Base-by-base conservation (phyloP, 2,329 filamentous ascomycete species). In the Pseudogymnoascus sp. region DNA sequence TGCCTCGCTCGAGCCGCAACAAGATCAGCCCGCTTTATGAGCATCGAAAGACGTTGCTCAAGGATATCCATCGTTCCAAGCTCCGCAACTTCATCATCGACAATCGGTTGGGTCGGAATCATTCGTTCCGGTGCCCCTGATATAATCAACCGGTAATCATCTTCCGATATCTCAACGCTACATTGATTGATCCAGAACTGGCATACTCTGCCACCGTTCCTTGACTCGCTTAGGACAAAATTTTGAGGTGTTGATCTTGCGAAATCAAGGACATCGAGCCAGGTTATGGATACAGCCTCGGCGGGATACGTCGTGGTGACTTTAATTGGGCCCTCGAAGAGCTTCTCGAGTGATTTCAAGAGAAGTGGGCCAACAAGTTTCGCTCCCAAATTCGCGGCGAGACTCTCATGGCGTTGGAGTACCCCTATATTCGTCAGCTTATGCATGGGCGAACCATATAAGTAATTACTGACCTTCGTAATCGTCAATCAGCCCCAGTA, bases 31-130 rank as follows among this genome's bases (percentile, higher is more conserved):
- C 87, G 85, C 71, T 91, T 90, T 67, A 90, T 91, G 44, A 96
- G 83, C 66, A 89, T 82, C 38, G 85, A 84, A 36, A 95, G 78
- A 65, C 91, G 88, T 73, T 87, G 85, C 74, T 96, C 90, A 29
- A 96, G 75, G 59, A 95, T 92, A 68, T 94, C 90, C 68, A 95
- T 78, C 0, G 91, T 93, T 10, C 87, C 90, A 38, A 95, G 75
- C 72, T 96, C 91, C 66, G 91, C 91, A 71, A 88, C 85, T 75
- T 96, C 92, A 71, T 96, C 91, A 71, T 95, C 91, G 63, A 89
- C 85, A 58, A 94, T 87, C 0, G 91, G 90, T 66, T 92, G 86
- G 12, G 88, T 87, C 2, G 91, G 88, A 15, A 92, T 91, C 74
- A 92, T 84, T 71, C 91, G 87, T 73, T 95, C 90, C 9, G 92